Conservation (phyloP, 768 basidiomycete species). For the Lyophyllum shimeji region DNA sequence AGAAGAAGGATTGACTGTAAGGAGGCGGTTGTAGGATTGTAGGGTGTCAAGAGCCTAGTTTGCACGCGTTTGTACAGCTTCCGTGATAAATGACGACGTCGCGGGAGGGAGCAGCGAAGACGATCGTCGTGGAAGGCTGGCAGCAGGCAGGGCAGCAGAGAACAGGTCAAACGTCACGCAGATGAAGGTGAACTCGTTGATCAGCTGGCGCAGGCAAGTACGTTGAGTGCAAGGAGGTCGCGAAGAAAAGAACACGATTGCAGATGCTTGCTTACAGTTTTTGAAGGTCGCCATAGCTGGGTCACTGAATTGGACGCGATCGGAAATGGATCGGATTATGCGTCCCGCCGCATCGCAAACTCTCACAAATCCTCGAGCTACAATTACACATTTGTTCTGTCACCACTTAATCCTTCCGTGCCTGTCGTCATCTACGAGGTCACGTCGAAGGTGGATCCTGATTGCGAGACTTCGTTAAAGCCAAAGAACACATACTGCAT, state of each 20-base stretch:
- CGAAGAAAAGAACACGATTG: background rate
- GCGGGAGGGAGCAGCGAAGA: slow-evolving; percentile 21
- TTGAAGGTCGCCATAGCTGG: slow-evolving; percentile 4
- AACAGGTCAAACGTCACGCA: background rate
- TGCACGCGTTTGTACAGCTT: slow-evolving; percentile 6
- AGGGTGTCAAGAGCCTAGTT: background rate
- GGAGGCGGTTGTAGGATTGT: background rate
- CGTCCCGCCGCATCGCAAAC: slow-evolving; percentile 1
- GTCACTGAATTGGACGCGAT: slow-evolving; percentile 13
- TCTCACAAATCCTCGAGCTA: slow-evolving; percentile 2
- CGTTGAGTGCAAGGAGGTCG: background rate
- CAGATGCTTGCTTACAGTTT: slow-evolving; percentile 2
- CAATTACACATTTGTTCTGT: slow-evolving; percentile 10
- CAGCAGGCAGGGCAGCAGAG: background rate
- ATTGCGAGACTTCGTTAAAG: slow-evolving; percentile 8
- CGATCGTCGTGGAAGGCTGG: slow-evolving; percentile 11
- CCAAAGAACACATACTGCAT: background rate
- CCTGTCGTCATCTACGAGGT: slow-evolving; percentile 11
- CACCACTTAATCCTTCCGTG: background rate
- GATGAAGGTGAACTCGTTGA: background rate
- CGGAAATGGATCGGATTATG: slow-evolving; percentile 16
- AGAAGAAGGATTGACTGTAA: slow-evolving; percentile 4
- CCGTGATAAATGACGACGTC: slow-evolving; percentile 20
- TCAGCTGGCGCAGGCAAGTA: no score
- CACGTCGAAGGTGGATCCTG: slow-evolving; percentile 13